Percentiles rank a stretch among this genome's conserved stretches.
These are phyloP conservation scores for Trypanosoma platydactyli DNA, from an alignment of 208 protist genomes.

Conservation along the genomic window DNA sequence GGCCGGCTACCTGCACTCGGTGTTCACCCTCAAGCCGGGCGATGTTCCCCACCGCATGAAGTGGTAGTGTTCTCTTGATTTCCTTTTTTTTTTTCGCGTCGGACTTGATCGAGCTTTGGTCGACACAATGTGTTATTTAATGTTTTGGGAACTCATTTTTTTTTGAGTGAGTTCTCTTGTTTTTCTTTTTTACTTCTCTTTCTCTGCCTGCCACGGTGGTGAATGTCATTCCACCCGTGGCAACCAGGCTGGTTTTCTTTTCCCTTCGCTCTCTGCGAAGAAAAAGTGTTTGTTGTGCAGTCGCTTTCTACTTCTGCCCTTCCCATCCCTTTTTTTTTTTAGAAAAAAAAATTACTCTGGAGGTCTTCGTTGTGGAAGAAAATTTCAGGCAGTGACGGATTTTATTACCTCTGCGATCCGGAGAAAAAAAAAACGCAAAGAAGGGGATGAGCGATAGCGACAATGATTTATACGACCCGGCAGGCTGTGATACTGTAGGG, in stretches of 20 bases:
- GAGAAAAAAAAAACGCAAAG: too few relatives aligned
- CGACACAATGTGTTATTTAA: slow-evolving; percentile 22
- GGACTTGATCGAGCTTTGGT: slow-evolving; percentile 17
- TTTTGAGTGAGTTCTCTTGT: slow-evolving; percentile 6
- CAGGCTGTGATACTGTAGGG: slow-evolving; percentile 20
- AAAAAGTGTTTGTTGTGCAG: background rate
- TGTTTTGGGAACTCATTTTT: slow-evolving; percentile 27
- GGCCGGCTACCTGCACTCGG: slow-evolving; percentile 80
- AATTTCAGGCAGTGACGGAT: too few relatives aligned
- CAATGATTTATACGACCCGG: slow-evolving; percentile 54
- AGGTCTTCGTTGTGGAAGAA: too few relatives aligned
- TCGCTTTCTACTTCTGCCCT: background rate
- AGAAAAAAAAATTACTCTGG: too few relatives aligned
- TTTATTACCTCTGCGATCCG: too few relatives aligned
- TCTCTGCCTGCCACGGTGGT: background rate
- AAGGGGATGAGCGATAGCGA: slow-evolving; percentile 52
- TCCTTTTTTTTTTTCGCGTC: background rate
- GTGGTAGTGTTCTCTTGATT: slow-evolving; percentile 47
- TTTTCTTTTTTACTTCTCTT: background rate
- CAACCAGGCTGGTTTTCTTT: too few relatives aligned
- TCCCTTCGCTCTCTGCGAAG: too few relatives aligned
- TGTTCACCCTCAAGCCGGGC: slow-evolving; percentile 84
- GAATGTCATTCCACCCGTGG: too few relatives aligned
- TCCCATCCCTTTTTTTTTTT: slow-evolving; percentile 1
- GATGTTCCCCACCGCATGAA: slow-evolving; percentile 85